Conservation (phyloP, 2,329 filamentous ascomycete species). For the Pseudocercospora fuligena region DNA sequence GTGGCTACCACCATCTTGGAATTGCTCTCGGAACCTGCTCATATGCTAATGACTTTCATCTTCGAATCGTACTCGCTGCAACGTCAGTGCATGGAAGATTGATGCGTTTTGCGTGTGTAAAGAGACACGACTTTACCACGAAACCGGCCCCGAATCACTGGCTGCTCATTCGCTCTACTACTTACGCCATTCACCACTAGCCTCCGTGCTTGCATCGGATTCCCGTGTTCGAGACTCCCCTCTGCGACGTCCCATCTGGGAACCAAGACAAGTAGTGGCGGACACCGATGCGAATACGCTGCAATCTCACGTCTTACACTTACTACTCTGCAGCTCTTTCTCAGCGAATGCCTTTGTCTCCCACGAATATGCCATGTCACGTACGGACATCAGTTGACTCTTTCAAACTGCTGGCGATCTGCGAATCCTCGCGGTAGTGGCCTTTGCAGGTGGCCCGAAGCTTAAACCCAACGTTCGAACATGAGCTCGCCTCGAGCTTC, state of each 20-base stretch:
- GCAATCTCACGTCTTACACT: background rate
- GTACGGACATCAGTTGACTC: background rate
- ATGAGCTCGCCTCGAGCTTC: constrained; percentile 6
- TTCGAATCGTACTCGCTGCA: background rate
- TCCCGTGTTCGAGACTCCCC: background rate
- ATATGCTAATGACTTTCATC: background rate
- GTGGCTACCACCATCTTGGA: background rate
- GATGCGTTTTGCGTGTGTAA: background rate
- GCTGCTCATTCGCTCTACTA: background rate
- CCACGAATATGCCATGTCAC: background rate
- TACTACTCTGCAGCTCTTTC: background rate
- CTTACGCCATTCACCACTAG: background rate
- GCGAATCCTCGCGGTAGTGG: background rate
- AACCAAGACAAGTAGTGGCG: background rate
- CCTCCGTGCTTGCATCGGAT: background rate
- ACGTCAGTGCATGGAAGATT: background rate
- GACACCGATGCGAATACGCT: background rate
- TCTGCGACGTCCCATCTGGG: background rate
- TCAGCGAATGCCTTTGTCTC: background rate
- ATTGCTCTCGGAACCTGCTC: background rate
- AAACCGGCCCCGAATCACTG: background rate
- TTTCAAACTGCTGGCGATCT: background rate
- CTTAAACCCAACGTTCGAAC: constrained; percentile 2
- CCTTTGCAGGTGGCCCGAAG: background rate
- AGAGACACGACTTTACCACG: background rate